These are phyloP conservation scores for Eucalyptus erythrocorys DNA, from an alignment of 345 rosid genomes.

Conservation along the genomic window DNA sequence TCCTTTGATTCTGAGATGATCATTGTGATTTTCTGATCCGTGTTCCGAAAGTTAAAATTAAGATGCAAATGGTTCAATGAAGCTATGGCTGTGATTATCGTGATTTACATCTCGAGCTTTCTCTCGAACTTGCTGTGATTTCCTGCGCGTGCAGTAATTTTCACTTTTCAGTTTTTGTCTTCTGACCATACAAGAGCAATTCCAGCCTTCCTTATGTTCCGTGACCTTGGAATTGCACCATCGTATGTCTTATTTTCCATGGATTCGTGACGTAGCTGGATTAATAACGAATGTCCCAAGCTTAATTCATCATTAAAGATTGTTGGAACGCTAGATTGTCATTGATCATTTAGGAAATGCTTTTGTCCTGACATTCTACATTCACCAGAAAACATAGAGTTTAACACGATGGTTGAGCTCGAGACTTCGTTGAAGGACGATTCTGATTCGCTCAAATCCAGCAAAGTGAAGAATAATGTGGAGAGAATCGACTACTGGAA, in stretches of 20 bases:
- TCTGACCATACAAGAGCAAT: neutral
- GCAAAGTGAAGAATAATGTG: too few relatives aligned
- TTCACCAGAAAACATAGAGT: neutral
- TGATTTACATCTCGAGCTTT: neutral
- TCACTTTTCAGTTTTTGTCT: neutral
- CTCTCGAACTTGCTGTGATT: neutral
- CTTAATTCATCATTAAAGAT: neutral
- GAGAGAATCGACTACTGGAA: conserved; percentile 17
- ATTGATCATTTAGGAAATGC: neutral
- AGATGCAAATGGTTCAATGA: too few relatives aligned
- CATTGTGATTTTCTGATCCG: neutral
- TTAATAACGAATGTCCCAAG: neutral
- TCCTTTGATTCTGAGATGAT: neutral
- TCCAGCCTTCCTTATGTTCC: too few relatives aligned
- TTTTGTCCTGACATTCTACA: neutral
- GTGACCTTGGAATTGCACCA: neutral
- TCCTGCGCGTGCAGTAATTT: neutral
- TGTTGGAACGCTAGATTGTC: neutral
- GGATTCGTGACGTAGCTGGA: neutral
- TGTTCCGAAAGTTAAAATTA: too few relatives aligned
- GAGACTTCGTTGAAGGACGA: too few relatives aligned
- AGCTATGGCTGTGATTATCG: neutral
- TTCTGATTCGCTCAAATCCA: too few relatives aligned
- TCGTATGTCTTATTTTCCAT: rapidly evolving
- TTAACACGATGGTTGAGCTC: too few relatives aligned